Conservation (phyloP, 129 eudicot species). For the Artemisia argyi region DNA sequence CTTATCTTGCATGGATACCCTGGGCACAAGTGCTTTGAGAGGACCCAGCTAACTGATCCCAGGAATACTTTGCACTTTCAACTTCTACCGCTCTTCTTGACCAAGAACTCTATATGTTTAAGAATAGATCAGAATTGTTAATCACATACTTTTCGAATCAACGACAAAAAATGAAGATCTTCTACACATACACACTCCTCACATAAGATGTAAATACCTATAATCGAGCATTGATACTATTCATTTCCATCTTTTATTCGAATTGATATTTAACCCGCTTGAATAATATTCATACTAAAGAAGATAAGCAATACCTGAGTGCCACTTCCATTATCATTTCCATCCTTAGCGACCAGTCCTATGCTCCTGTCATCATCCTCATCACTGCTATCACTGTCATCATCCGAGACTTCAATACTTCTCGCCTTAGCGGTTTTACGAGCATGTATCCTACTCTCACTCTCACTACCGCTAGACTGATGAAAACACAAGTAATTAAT, state of each 20-base stretch:
- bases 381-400: slow-evolving; percentile 31
- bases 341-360: slow-evolving; percentile 48
- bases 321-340: slow-evolving; percentile 80
- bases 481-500: slow-evolving; percentile 32
- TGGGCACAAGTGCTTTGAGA: slow-evolving; percentile 75
- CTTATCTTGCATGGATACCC: slow-evolving; percentile 48
- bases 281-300: background rate
- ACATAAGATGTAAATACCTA: slow-evolving; percentile 10
- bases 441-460: slow-evolving; percentile 58
- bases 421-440: slow-evolving; percentile 40
- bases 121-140: background rate
- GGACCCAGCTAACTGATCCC: slow-evolving; percentile 42
- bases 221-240: background rate
- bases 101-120: slow-evolving; percentile 70
- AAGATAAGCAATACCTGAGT: slow-evolving; percentile 46
- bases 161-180: no score
- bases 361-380: slow-evolving; percentile 55
- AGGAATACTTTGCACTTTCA: slow-evolving; percentile 53
- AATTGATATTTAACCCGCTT: no score
- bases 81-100: slow-evolving; percentile 65
- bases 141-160: background rate
- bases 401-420: slow-evolving; percentile 48
- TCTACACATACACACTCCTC: background rate
- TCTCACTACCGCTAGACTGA: slow-evolving; percentile 69
- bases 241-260: background rate